Conservation (phyloP, 768 basidiomycete species). For the Trichaptum fuscoviolaceum region DNA sequence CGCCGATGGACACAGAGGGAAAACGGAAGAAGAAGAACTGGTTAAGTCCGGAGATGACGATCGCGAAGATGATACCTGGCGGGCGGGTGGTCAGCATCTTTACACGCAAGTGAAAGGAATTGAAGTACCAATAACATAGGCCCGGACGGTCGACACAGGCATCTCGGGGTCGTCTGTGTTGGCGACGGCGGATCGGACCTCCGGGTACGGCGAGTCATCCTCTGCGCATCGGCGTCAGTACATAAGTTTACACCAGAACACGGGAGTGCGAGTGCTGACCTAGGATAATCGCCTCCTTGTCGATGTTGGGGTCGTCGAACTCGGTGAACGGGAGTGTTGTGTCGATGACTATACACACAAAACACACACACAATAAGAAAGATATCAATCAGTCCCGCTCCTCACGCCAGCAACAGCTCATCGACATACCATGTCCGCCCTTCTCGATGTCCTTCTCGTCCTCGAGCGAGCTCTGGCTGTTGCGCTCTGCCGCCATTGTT, state of each 20-base stretch:
- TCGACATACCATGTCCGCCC: background rate
- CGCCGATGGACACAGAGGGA: conserved; percentile 58
- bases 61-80: conserved; percentile 15
- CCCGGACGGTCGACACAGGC: conserved; percentile 56
- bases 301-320: conserved; percentile 52
- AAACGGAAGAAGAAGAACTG: conserved; percentile 78
- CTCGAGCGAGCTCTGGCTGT: background rate
- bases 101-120: conserved; percentile 34
- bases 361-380: background rate
- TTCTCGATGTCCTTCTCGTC: conserved; percentile 4
- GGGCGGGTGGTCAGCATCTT: conserved; percentile 4
- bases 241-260: too few relatives aligned
- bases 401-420: background rate
- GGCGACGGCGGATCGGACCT: conserved; percentile 63
- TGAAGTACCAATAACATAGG: conserved; percentile 68
- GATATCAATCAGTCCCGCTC: background rate
- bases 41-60: conserved; percentile 42
- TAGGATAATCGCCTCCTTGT: conserved; percentile 40
- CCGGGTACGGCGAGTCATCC: conserved; percentile 70
- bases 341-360: background rate
- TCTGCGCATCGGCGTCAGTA: too few relatives aligned
- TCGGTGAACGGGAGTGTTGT: conserved; percentile 19
- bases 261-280: conserved; percentile 27
- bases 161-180: conserved; percentile 67
- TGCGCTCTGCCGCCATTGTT: background rate